Evolutionary conservation across 768 basidiomycete species (phyloP).

Genomic region (Tylopilus rubrobrunneus): DNA sequence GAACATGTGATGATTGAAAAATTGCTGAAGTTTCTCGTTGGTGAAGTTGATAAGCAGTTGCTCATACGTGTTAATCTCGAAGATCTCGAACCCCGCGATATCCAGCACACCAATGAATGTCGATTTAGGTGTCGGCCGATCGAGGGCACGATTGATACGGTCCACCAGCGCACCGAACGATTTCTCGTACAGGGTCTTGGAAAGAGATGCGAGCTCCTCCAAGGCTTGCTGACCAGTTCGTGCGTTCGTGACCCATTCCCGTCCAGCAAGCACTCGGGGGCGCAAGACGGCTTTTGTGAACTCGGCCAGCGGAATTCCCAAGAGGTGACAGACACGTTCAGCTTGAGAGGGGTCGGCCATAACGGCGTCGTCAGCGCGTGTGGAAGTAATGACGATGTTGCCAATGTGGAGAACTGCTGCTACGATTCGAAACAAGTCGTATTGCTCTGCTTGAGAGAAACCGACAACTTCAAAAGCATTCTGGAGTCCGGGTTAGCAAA

Average conservation of each 20-base stretch:
- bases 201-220: conserved; percentile 86
- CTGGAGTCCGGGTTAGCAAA: conserved; percentile 24
- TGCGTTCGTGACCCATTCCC: conserved; percentile 96
- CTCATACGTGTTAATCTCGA: conserved; percentile 91
- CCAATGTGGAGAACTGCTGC: conserved; percentile 95
- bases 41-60: conserved; percentile 98
- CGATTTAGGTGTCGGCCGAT: conserved; percentile 86
- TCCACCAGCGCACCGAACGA: conserved; percentile 93
- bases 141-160: conserved; percentile 89
- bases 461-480: conserved; percentile 87
- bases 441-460: conserved; percentile 78
- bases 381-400: conserved; percentile 87
- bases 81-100: conserved; percentile 99
- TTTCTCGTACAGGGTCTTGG: conserved; percentile 97
- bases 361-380: conserved; percentile 72
- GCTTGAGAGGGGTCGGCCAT: conserved; percentile 84
- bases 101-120: conserved; percentile 98
- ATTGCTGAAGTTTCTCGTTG: conserved; percentile 97
- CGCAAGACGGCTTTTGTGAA: conserved; percentile 86
- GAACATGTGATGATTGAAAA: conserved; percentile 99
- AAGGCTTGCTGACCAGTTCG: conserved; percentile 87
- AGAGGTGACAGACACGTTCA: conserved; percentile 83
- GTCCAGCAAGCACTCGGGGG: conserved; percentile 87
- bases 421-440: conserved; percentile 90
- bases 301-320: conserved; percentile 83